Evolutionary conservation across 495 filamentous ascomycete species (phyloP).

Genomic region (Aspergillus ostianus): DNA sequence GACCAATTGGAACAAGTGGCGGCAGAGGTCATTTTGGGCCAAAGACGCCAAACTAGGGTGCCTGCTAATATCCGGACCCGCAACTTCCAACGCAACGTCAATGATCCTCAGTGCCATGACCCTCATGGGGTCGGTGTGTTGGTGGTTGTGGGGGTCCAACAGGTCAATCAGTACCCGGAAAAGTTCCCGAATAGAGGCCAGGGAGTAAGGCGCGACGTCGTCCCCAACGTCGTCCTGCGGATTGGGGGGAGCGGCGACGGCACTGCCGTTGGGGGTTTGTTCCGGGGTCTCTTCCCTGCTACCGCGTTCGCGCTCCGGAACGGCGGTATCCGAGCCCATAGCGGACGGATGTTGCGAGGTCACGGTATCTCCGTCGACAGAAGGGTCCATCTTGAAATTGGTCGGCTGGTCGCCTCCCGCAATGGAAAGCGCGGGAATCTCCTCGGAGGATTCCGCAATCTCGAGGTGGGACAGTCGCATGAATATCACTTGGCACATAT

Average conservation of each 20-base stretch:
- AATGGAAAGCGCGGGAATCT: slow-evolving; percentile 52
- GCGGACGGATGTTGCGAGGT: slow-evolving; percentile 47
- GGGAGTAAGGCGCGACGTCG: slow-evolving; percentile 80
- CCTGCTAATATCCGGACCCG: slow-evolving; percentile 90
- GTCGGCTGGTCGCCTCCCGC: slow-evolving; percentile 50
- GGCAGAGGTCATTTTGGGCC: slow-evolving; percentile 91
- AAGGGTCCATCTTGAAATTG: slow-evolving; percentile 81
- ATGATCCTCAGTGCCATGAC: slow-evolving; percentile 97
- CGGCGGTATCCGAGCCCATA: slow-evolving; percentile 42
- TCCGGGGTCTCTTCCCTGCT: slow-evolving; percentile 37
- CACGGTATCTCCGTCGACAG: slow-evolving; percentile 68
- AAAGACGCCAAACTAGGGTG: slow-evolving; percentile 86
- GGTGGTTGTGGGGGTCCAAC: slow-evolving; percentile 85
- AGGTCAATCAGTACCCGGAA: slow-evolving; percentile 95
- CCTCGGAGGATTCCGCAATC: slow-evolving; percentile 61
- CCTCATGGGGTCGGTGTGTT: slow-evolving; percentile 90
- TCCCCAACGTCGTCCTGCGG: slow-evolving; percentile 36
- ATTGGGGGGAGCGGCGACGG: slow-evolving; percentile 45
- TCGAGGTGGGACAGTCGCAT: slow-evolving; percentile 85
- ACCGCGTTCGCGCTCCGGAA: slow-evolving; percentile 33
- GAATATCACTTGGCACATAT: slow-evolving; percentile 98
- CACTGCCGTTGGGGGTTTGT: slow-evolving; percentile 39
- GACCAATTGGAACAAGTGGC: slow-evolving; percentile 94
- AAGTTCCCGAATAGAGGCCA: slow-evolving; percentile 90
- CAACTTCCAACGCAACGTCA: slow-evolving; percentile 95